Conservation (phyloP, 371 early-diverging fungal genomes). For the Syncephalastrum racemosum region DNA sequence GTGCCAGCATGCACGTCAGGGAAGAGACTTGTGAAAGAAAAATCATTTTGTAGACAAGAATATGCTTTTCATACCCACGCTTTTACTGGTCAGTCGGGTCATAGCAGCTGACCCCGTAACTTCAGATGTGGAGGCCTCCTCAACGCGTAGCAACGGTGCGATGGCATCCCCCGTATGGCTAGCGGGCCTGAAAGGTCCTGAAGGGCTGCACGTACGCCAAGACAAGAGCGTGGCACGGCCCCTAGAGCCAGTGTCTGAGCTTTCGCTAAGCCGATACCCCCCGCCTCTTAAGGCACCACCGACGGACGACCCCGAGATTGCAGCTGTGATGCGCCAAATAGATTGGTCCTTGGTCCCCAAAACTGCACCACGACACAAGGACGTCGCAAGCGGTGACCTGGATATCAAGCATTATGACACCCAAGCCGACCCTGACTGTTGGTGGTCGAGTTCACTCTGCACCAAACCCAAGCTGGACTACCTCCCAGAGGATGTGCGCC, state of each 20-base stretch:
- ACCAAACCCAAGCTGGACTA: constrained; percentile 15
- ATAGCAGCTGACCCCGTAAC: too few relatives aligned
- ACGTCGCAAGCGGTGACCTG: constrained; percentile 8
- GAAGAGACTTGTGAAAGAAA: too few relatives aligned
- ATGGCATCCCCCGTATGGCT: constrained; percentile 24
- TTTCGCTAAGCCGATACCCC: constrained; percentile 12
- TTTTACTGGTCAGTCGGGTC: too few relatives aligned
- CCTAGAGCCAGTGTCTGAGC: neutral
- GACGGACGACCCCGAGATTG: constrained; percentile 30
- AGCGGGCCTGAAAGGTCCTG: neutral
- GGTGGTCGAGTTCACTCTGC: constrained; percentile 28
- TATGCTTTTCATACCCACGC: too few relatives aligned
- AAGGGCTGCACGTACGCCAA: too few relatives aligned
- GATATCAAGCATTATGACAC: constrained; percentile 10
- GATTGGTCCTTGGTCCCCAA: constrained; percentile 45
- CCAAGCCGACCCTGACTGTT: constrained; percentile 19
- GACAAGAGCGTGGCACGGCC: constrained; percentile 4
- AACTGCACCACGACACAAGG: constrained; percentile 13
- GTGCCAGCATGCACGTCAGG: too few relatives aligned
- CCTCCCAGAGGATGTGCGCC: constrained; percentile 19
- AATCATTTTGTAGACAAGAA: too few relatives aligned
- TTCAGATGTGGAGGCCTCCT: too few relatives aligned
- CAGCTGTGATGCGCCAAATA: constrained; percentile 29
- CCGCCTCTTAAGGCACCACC: constrained; percentile 15
- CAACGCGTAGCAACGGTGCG: too few relatives aligned